Evolutionary conservation across 2,329 filamentous ascomycete species (phyloP).

Genomic region (Myriosclerotinia duriaeana): DNA sequence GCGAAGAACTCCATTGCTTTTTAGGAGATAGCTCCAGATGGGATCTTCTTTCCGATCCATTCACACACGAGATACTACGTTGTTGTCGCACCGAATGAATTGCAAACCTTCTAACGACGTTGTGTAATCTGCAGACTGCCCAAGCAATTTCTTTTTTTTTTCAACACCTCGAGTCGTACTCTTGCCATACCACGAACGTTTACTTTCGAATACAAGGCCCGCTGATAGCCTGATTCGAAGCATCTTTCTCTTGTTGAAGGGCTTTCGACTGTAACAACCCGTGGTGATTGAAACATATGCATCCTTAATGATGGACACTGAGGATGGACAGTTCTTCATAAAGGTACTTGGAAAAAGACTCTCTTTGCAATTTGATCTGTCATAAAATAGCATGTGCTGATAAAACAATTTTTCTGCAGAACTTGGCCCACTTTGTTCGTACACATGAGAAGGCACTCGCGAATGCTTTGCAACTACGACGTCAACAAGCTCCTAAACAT

Average conservation of each 20-base stretch:
- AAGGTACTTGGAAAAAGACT: constrained; percentile 57
- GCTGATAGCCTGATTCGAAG: constrained; percentile 31
- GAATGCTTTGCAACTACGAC: constrained; percentile 86
- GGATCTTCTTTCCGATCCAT: constrained; percentile 21
- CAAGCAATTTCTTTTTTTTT: constrained; percentile 24
- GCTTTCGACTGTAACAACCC: constrained; percentile 30
- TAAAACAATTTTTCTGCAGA: constrained; percentile 52
- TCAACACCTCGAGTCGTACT: constrained; percentile 31
- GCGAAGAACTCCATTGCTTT: constrained; percentile 16
- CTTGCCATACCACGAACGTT: constrained; percentile 26
- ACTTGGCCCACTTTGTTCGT: constrained; percentile 92
- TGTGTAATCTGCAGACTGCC: constrained; percentile 36
- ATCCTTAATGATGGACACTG: constrained; percentile 59
- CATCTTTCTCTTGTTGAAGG: constrained; percentile 31
- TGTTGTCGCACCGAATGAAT: constrained; percentile 25
- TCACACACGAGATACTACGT: constrained; percentile 10
- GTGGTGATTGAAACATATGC: constrained; percentile 44
- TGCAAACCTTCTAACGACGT: constrained; percentile 30
- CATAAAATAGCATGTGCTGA: constrained; percentile 23
- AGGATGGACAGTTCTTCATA: constrained; percentile 87
- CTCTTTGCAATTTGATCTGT: neutral
- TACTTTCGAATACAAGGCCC: constrained; percentile 34
- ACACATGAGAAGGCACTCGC: constrained; percentile 96
- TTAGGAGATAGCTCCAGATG: constrained; percentile 15
- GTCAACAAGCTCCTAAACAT: constrained; percentile 69